phyloP scores from a whole-genome alignment of 768 basidiomycete genomes.

The Naganishia vishniacii region DNA sequence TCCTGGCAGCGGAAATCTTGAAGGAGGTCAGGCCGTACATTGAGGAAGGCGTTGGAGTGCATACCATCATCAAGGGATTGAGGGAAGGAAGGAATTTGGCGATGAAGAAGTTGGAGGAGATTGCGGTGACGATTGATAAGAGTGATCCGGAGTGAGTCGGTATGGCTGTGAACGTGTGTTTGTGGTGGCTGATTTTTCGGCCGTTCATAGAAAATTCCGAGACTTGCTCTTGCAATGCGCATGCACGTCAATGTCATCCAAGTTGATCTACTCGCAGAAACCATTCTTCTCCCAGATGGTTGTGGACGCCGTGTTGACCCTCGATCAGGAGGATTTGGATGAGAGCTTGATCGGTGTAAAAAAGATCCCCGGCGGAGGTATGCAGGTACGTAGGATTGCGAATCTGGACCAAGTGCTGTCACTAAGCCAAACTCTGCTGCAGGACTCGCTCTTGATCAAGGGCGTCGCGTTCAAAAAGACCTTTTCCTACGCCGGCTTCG shows the following conservation, averaged over 20 bases:
- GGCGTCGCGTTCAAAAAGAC: slow-evolving; percentile 99
- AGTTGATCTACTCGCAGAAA: slow-evolving; percentile 96
- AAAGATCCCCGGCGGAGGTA: slow-evolving; percentile 93
- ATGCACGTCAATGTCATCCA: slow-evolving; percentile 99
- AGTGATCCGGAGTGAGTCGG: slow-evolving; percentile 74
- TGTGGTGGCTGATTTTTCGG: neutral
- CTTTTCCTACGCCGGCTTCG: slow-evolving; percentile 97
- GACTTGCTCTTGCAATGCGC: slow-evolving; percentile 93
- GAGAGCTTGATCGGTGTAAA: slow-evolving; percentile 95
- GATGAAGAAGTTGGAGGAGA: slow-evolving; percentile 74
- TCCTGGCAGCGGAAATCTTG: slow-evolving; percentile 86
- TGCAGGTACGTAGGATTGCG: slow-evolving; percentile 56
- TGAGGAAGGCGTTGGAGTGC: slow-evolving; percentile 94
- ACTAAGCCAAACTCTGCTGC: too few species aligned
- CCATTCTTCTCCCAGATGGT: slow-evolving; percentile 99
- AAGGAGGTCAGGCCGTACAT: slow-evolving; percentile 87
- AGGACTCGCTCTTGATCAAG: slow-evolving; percentile 74
- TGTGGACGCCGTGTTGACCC: slow-evolving; percentile 86
- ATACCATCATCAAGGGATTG: slow-evolving; percentile 96
- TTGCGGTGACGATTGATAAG: slow-evolving; percentile 85
- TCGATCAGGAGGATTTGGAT: slow-evolving; percentile 89
- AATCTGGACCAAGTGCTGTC: too few species aligned
- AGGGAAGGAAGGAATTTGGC: slow-evolving; percentile 78
- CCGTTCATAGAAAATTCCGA: slow-evolving; percentile 70
- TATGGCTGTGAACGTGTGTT: neutral